Evolutionary conservation across 2,329 filamentous ascomycete genomes (phyloP).

Genomic region (Trichoderma aggressivum): DNA sequence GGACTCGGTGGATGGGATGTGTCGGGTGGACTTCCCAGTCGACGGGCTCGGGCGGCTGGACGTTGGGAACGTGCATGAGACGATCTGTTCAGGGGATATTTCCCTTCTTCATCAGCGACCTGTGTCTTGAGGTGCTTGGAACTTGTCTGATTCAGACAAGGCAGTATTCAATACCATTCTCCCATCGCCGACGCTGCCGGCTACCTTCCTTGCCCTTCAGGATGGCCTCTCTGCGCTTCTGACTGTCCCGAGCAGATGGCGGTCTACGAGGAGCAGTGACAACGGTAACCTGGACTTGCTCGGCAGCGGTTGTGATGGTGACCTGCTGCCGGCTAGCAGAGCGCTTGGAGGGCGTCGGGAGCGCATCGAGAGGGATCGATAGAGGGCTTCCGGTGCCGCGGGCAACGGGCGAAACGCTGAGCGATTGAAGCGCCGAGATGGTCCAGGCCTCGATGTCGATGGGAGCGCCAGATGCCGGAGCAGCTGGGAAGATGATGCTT

Average conservation of each 20-base stretch:
- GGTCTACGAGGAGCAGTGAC: slow-evolving; percentile 37
- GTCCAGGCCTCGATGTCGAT: slow-evolving; percentile 69
- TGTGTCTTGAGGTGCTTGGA: neutral
- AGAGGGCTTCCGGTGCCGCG: slow-evolving; percentile 62
- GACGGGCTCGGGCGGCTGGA: slow-evolving; percentile 71
- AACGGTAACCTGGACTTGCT: neutral
- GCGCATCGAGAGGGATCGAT: slow-evolving; percentile 71
- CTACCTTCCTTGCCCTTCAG: slow-evolving; percentile 90
- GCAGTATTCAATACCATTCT: slow-evolving; percentile 68
- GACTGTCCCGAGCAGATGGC: slow-evolving; percentile 51
- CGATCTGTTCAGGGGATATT: slow-evolving; percentile 56
- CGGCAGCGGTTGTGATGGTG: neutral
- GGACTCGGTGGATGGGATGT: slow-evolving; percentile 71
- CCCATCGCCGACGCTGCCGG: slow-evolving; percentile 82
- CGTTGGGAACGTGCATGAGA: slow-evolving; percentile 81
- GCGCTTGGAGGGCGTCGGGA: slow-evolving; percentile 21
- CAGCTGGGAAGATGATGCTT: slow-evolving; percentile 19
- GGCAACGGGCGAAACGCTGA: slow-evolving; percentile 53
- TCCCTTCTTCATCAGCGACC: neutral
- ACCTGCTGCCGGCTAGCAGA: slow-evolving; percentile 9
- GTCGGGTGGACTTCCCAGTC: slow-evolving; percentile 86
- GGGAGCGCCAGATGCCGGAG: slow-evolving; percentile 25
- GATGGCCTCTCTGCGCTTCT: slow-evolving; percentile 65
- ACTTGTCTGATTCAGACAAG: neutral
- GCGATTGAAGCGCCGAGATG: slow-evolving; percentile 52